Evolutionary conservation across 306 rosid species (phyloP), one percentile per base, ranked within the genome.

Genomic region (Vigna nakashimae): DNA sequence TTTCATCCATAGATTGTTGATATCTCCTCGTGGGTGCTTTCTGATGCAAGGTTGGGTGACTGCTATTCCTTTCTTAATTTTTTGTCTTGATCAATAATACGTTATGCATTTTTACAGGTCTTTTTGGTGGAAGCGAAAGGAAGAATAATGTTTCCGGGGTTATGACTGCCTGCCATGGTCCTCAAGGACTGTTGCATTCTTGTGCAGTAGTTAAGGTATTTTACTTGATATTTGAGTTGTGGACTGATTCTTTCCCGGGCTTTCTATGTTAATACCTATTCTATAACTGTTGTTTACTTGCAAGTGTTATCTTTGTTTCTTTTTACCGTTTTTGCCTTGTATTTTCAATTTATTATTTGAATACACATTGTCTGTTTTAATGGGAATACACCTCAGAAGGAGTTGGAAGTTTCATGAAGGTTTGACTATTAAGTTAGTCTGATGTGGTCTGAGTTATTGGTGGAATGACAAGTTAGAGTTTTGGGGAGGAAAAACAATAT

Each of bases 121-220:
- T 49, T 81, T 32, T 49, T 60, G 51, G 71, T 82, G 83, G 71
- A 65, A 86, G 59, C 77, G 88, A 70, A 62, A 65, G 76, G 49
- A 82, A 89, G 77, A 83, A 52, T 48, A 14, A 13, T 77, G 86
- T 65, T 68, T 87, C 88, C 6, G 85, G 80, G 83, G 82, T 76
- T 70, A 84, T 76, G 48, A 51, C 89, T 28, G 63, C 78, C 59
- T 75, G 82, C 77, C 87, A 70, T 14, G 82, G 80, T 53, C 71
- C 88, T 82, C 56, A 51, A 20, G 75, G 69, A 69, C 80, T 15
- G 60, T 24, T 80, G 71, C 85, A 32, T 1, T 52, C 92, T 24
- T 80, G 85, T 53, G 78, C 86, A 8, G 81, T 82, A 30, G 82
- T 86, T 73, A 50, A 55, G 49, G 98, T 91, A 83, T 36, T 90